A percentile compares a stretch with the other conserved stretches of the same genome.
phyloP scores from a whole-genome alignment of 2,329 filamentous ascomycete genomes.

The Chalaropsis thielavioides region DNA sequence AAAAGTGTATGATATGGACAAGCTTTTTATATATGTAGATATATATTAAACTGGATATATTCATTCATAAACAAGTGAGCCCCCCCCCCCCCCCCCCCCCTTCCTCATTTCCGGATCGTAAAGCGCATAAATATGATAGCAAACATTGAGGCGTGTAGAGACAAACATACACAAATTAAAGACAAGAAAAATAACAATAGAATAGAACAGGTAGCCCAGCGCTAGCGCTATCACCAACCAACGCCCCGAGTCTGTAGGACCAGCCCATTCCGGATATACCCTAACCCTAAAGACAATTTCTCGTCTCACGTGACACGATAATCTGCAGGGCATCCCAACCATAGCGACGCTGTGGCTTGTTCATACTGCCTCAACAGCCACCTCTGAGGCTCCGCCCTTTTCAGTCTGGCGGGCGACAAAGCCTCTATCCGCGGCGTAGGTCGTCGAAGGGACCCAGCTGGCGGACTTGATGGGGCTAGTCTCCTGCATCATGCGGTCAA shows the following conservation, averaged over 20 bases:
- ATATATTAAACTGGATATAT: not conserved
- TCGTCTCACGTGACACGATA: not conserved
- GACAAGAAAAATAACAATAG: not conserved
- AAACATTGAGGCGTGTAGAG: not conserved
- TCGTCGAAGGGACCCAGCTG: slow-evolving; percentile 59
- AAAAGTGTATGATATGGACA: not conserved
- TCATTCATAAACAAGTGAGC: not conserved
- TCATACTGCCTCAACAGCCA: not conserved
- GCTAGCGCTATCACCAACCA: not conserved
- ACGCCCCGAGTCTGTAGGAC: not conserved
- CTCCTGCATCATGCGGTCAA: slow-evolving; percentile 83
- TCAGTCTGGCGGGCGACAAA: slow-evolving; percentile 6
- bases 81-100: not conserved
- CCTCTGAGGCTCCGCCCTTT: slow-evolving; percentile 7
- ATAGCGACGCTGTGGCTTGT: not conserved
- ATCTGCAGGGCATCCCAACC: too few species aligned
- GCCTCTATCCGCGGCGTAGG: slow-evolving; percentile 41
- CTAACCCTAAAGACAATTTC: not conserved
- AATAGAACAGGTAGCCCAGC: not conserved
- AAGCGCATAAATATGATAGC: not conserved
- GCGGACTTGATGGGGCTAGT: slow-evolving; percentile 59
- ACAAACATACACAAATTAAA: not conserved
- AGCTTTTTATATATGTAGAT: not conserved
- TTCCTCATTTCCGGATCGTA: not conserved
- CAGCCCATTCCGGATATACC: too few species aligned